Evolutionary conservation across 2,329 filamentous ascomycete species (phyloP).

Genomic region (Westerdykella aurantiaca): DNA sequence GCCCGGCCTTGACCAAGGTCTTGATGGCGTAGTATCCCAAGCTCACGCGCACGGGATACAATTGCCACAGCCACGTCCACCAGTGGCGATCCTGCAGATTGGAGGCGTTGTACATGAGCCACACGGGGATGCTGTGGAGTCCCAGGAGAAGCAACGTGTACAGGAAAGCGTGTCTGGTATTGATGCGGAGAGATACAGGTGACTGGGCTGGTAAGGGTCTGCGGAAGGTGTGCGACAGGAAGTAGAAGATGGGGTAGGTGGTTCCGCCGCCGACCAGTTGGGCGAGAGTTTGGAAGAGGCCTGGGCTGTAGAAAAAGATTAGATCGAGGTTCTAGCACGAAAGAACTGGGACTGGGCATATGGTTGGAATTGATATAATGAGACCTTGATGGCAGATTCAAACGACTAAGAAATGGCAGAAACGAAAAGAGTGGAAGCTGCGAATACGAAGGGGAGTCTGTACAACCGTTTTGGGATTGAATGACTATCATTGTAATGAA

Average conservation of each 20-base stretch:
- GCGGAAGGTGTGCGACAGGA: slow-evolving; percentile 4
- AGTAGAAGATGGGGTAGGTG: slow-evolving; percentile 8
- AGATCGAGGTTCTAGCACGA: no score
- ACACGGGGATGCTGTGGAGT: slow-evolving; percentile 4
- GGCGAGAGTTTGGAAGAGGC: slow-evolving; percentile 3
- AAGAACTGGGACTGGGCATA: no score
- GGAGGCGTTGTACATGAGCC: slow-evolving; percentile 5
- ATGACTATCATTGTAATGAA: no score
- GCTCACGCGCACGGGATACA: slow-evolving; percentile 8
- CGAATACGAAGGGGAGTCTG: no score
- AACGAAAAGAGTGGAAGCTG: no score
- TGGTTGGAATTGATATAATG: no score
- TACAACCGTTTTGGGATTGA: no score
- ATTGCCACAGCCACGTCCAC: slow-evolving; percentile 14
- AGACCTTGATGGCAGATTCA: neutral
- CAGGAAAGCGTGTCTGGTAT: slow-evolving; percentile 3
- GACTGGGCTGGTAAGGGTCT: neutral
- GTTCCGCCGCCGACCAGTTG: slow-evolving; percentile 11
- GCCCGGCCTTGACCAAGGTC: neutral
- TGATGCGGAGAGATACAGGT: slow-evolving; percentile 1
- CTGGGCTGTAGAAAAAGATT: slow-evolving; percentile 1
- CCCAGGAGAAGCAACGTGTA: slow-evolving; percentile 2
- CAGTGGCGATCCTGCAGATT: slow-evolving; percentile 7
- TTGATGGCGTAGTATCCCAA: slow-evolving; percentile 5
- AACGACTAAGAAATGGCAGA: no score